Conservation (phyloP, 106 monocot genomes). For the Dactylorhiza incarnata region DNA sequence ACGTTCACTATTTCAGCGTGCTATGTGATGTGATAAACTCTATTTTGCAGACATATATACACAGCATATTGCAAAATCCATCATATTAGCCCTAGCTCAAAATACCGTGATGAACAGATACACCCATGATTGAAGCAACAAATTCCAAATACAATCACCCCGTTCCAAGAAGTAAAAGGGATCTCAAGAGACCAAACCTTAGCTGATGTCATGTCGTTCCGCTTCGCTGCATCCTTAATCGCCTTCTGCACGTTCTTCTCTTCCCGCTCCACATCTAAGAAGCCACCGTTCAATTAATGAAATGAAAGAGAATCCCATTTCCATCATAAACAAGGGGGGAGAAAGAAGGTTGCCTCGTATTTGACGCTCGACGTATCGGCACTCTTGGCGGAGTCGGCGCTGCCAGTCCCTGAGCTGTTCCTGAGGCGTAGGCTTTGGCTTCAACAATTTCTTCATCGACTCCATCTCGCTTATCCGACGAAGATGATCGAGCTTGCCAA, state of each 20-base stretch:
- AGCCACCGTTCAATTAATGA: background rate
- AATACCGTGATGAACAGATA: background rate
- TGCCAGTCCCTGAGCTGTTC: slow-evolving; percentile 93
- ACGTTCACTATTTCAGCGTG: background rate
- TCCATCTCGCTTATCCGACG: slow-evolving; percentile 39
- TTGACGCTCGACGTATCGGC: slow-evolving; percentile 89
- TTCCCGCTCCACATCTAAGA: slow-evolving; percentile 84
- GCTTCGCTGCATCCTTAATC: slow-evolving; percentile 91
- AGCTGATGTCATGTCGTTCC: slow-evolving; percentile 88
- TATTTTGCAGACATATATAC: background rate
- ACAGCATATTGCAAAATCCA: background rate
- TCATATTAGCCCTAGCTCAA: background rate
- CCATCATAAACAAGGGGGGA: background rate
- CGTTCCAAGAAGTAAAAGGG: background rate
- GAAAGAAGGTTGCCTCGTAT: slow-evolving; percentile 46
- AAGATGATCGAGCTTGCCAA: background rate
- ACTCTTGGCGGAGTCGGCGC: slow-evolving; percentile 87
- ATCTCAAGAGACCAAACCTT: slow-evolving; percentile 41
- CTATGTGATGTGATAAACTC: background rate
- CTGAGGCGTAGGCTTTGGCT: slow-evolving; percentile 71
- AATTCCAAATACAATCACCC: background rate
- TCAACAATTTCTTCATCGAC: slow-evolving; percentile 69
- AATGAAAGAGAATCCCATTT: background rate
- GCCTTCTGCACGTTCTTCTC: slow-evolving; percentile 95
- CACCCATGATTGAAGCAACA: background rate